Evolutionary conservation across 192 early-diverging fungal species (phyloP).

Genomic region (Geranomyces variabilis): DNA sequence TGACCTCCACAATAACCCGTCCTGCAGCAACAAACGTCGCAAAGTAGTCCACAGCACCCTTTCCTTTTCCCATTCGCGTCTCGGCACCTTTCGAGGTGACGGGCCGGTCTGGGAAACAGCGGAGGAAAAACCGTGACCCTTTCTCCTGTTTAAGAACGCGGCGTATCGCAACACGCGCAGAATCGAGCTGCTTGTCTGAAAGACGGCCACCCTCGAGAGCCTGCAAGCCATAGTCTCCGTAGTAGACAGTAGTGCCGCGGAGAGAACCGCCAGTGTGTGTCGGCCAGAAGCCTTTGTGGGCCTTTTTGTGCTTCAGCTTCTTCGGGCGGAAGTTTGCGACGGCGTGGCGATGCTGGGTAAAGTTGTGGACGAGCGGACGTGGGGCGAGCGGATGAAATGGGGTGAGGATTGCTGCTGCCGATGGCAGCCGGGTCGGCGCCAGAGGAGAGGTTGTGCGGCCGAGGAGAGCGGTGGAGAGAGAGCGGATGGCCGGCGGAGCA

Average conservation of each 20-base stretch:
- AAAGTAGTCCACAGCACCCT: constrained; percentile 91
- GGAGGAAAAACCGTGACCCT: constrained; percentile 79
- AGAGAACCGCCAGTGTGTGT: constrained; percentile 81
- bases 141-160: constrained; percentile 88
- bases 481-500: not conserved
- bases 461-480: constrained; percentile 1
- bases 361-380: not conserved
- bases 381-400: constrained; percentile 25
- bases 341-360: constrained; percentile 21
- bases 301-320: constrained; percentile 75
- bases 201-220: constrained; percentile 82
- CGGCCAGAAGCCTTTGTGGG: constrained; percentile 86
- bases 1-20: constrained; percentile 88
- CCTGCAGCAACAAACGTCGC: constrained; percentile 87
- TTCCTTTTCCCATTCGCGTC: constrained; percentile 97
- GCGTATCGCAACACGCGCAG: constrained; percentile 70
- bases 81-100: constrained; percentile 90
- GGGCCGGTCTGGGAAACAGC: constrained; percentile 91
- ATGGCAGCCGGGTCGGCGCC: not conserved
- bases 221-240: constrained; percentile 92
- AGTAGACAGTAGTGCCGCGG: constrained; percentile 82
- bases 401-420: not conserved
- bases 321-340: constrained; percentile 74
- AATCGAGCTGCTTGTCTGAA: constrained; percentile 80
- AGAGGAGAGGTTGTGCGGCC: not conserved